Evolutionary conservation across 108 stramenopile species (phyloP).

Genomic region (Schizochytrium sp.): DNA sequence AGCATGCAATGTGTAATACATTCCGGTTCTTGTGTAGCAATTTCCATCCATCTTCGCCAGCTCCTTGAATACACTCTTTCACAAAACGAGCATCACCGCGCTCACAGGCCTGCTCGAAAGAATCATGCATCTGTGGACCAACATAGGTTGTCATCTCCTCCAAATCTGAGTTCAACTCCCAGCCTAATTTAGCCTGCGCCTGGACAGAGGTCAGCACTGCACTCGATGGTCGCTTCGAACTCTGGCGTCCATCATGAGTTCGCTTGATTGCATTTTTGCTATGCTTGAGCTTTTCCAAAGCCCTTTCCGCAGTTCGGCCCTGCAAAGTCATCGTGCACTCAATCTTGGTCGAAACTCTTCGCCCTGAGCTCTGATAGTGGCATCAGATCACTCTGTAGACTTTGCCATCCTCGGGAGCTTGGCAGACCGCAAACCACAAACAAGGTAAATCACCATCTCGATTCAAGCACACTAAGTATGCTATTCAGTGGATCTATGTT

Average conservation of each 20-base stretch:
- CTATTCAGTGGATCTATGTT: no score
- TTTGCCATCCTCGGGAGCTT: no score
- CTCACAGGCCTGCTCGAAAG: constrained; percentile 27
- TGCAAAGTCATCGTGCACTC: background rate
- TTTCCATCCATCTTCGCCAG: background rate
- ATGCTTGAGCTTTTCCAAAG: background rate
- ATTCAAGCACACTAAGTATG: no score
- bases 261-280: background rate
- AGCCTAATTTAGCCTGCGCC: background rate
- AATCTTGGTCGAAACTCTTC: no score
- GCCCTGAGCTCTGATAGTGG: no score
- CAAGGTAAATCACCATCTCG: no score
- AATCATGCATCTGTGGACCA: background rate
- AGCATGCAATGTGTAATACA: constrained; percentile 32
- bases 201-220: no score
- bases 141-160: background rate
- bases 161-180: constrained; percentile 3
- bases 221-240: no score
- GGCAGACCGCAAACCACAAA: no score
- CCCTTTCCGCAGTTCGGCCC: background rate
- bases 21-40: background rate
- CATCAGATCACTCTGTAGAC: no score
- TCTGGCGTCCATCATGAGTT: background rate
- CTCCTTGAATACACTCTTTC: background rate
- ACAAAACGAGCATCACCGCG: constrained; percentile 24